Base-by-base conservation (phyloP, 805 yeast genomes). In the Sungouiella thailandica region DNA sequence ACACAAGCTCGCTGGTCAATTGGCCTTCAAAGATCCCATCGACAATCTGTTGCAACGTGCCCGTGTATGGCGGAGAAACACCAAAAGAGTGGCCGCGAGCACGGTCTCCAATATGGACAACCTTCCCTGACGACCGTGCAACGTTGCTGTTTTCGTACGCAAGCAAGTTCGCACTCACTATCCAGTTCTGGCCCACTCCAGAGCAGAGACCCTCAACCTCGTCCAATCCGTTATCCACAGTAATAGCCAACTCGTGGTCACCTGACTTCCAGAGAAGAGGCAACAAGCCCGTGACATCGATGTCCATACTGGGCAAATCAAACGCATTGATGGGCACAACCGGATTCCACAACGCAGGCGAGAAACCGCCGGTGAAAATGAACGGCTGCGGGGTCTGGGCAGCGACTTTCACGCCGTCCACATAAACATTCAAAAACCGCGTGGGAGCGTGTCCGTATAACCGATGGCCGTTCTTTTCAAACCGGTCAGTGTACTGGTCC, bases 341-440 rank as follows among this genome's bases (percentile, higher is more conserved):
- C 3, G 94, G 86, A 31, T 72, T 68, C 96, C 96, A 87, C 29
- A 86, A 60, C 4, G 80, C 68, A 1, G 96, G 95, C 2, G 88
- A 74, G 22, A 79, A 60, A 2, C 95, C 95, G 5, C 95, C 95
- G 1, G 95, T 78, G 59, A 70, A 87, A 11, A 87, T 71, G 6
- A 79, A 74, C 1, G 90, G 89, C 44, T 74, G 76, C 2, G 95
- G 94, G 17, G 78, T 63, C 18, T 72, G 72, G 3, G 78, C 61
- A 2, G 80, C 80, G 6, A 85, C 72, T 32, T 81, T 68, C 17
- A 65, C 46, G 19, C 74, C 85, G 44, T 79, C 70, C 29, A 81
- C 60, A 42, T 65, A 80, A 4, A 83, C 76, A 44, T 80, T 76
- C 11, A 84, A 65, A 17, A 77, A 63, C 36, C 96, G 70, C 30